Base-by-base conservation (phyloP, 495 filamentous ascomycete genomes). In the Rhypophila decipiens region DNA sequence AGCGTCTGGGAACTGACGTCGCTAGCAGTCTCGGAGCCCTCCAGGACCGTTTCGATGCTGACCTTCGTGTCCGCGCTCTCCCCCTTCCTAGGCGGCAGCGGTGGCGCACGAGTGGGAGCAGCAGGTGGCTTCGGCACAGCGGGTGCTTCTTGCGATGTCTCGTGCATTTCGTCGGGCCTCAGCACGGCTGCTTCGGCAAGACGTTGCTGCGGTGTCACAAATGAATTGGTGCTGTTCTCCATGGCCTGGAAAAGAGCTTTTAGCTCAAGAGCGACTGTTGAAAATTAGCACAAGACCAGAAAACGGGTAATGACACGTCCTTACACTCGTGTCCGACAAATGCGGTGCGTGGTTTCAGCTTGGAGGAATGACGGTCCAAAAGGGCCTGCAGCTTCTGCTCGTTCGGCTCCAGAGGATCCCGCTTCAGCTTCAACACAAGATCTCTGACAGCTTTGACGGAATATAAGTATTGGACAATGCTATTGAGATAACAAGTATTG, bases 401-500 rank as follows among this genome's bases (percentile, higher is more conserved):
- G 31, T 75, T 76, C 17, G 83, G 51, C 19, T 82, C 78, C 64
- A 87, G 80, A 49, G 70, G 61, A 45, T 80, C 76, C 24, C 77
- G 64, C 27, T 94, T 80, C 49, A 85, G 83, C 27, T 85, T 69
- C 40, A 94, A 66, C 4, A 95, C 81, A 59, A 97, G 77, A 13
- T 95, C 76, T 23, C 91, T 80, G 31, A 95, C 76, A 5, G 88
- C 83, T 43, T 80, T 84, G 34, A 99, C 77, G 1, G 90, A 89
- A 60, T 93, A 96, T 60, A 94, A 90, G 56, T 94, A 97, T 56
- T 99, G 93, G 11, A 99, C 68, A 24, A 99, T 75, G 62, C 93
- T 97, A 68, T 97, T 97, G 33, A 99, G 77, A 56, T 99, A 99
- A 64, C 93, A 99, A 1, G 93, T 99, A 53, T 96, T 96, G 35